These are phyloP conservation scores for Hymenoscyphus salicellus DNA, from an alignment of 2,329 filamentous ascomycete genomes.

Conservation along the genomic window DNA sequence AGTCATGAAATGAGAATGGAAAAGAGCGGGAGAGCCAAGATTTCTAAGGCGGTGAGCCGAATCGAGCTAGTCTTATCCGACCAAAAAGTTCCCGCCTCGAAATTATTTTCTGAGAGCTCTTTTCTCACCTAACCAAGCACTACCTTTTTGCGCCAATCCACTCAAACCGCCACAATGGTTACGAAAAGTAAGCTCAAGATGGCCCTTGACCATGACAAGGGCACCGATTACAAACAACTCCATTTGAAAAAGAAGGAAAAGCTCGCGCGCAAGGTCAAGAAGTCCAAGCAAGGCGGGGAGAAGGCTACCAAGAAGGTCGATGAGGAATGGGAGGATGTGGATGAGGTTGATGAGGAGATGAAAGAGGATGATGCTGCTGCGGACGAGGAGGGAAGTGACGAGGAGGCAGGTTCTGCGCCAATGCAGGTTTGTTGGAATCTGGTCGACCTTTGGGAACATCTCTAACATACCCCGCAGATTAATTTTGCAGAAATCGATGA, in stretches of 20 bases:
- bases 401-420: slow-evolving; percentile 26
- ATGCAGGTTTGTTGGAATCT: slow-evolving; percentile 22
- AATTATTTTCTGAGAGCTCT: slow-evolving; percentile 16
- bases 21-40: not conserved
- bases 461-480: slow-evolving; percentile 38
- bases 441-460: not conserved
- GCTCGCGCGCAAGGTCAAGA: slow-evolving; percentile 47
- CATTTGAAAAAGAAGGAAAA: slow-evolving; percentile 39
- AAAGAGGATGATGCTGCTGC: slow-evolving; percentile 31
- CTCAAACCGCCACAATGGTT: slow-evolving; percentile 31
- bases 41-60: slow-evolving; percentile 6
- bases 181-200: slow-evolving; percentile 48
- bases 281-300: slow-evolving; percentile 44
- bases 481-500: slow-evolving; percentile 57
- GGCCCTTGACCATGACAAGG: slow-evolving; percentile 55
- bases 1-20: too few species aligned
- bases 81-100: slow-evolving; percentile 17
- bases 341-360: slow-evolving; percentile 38
- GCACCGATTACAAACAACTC: slow-evolving; percentile 49
- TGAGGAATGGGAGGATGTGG: slow-evolving; percentile 43
- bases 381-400: slow-evolving; percentile 41
- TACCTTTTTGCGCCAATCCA: slow-evolving; percentile 8
- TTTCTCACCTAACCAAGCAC: slow-evolving; percentile 9
- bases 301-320: slow-evolving; percentile 33
- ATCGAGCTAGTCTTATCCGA: not conserved